A percentile compares a stretch with the other conserved stretches of the same genome.
Evolutionary conservation across 805 yeast species (phyloP).

Genomic region (Myxozyma monticola): DNA sequence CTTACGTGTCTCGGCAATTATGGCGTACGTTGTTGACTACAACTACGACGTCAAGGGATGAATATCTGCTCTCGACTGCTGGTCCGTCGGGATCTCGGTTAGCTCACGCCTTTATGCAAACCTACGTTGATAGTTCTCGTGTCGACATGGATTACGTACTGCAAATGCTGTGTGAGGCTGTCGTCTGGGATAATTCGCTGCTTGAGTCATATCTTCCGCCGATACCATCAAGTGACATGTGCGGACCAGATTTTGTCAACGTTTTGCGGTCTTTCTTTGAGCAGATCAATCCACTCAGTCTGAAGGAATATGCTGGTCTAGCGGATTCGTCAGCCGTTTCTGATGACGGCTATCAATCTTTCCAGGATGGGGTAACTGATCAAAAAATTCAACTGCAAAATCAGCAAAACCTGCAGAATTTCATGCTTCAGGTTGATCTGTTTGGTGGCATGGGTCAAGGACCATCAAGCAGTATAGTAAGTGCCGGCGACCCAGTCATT

Average conservation of each 20-base stretch:
- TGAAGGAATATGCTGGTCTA: conserved; percentile 17
- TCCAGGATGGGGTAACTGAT: not conserved
- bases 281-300: conserved; percentile 9
- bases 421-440: conserved; percentile 10
- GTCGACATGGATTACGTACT: conserved; percentile 29
- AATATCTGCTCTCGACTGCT: conserved; percentile 11
- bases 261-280: conserved; percentile 21
- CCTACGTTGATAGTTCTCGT: conserved; percentile 3
- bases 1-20: conserved; percentile 15
- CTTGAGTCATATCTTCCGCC: conserved; percentile 30
- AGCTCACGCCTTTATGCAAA: conserved; percentile 7
- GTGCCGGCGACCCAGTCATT: conserved; percentile 4
- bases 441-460: conserved; percentile 1
- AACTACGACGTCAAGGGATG: conserved; percentile 10
- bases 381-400: not conserved
- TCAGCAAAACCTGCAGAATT: conserved; percentile 7
- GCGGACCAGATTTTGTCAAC: conserved; percentile 24
- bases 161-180: conserved; percentile 37
- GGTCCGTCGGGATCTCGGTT: conserved; percentile 16
- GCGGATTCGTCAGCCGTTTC: conserved; percentile 8
- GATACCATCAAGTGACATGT: not conserved
- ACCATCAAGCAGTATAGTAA: not conserved
- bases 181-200: conserved; percentile 42
- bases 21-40: conserved; percentile 24
- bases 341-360: not conserved